Evolutionary conservation across 2,329 filamentous ascomycete species (phyloP).

Genomic region (Penicillium freii): DNA sequence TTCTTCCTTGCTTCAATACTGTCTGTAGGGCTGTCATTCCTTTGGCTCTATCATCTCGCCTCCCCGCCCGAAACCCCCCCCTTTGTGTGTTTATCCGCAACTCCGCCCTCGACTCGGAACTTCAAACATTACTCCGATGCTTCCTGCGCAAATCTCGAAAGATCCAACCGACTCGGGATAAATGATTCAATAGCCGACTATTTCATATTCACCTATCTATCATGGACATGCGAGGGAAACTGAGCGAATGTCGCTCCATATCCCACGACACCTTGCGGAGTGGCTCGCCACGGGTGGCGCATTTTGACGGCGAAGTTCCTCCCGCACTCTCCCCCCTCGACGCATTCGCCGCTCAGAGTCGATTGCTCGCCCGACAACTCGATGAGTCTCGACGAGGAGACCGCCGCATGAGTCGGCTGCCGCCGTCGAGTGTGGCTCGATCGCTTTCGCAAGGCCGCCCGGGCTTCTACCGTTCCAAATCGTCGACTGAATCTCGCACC

Average conservation of each 20-base stretch:
- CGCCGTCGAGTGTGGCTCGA: slow-evolving; percentile 77
- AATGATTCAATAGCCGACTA: slow-evolving; percentile 4
- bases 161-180: slow-evolving; percentile 12
- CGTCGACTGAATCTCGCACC: slow-evolving; percentile 53
- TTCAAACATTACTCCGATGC: slow-evolving; percentile 37
- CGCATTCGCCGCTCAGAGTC: slow-evolving; percentile 89
- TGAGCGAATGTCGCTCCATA: slow-evolving; percentile 60
- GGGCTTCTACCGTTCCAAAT: slow-evolving; percentile 76
- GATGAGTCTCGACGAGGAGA: slow-evolving; percentile 73
- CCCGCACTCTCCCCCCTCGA: slow-evolving; percentile 92
- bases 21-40: slow-evolving; percentile 28
- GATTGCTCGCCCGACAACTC: slow-evolving; percentile 80
- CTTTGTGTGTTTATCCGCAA: neutral
- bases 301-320: slow-evolving; percentile 72
- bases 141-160: slow-evolving; percentile 2
- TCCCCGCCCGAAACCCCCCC: slow-evolving; percentile 11
- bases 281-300: slow-evolving; percentile 68
- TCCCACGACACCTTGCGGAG: slow-evolving; percentile 55
- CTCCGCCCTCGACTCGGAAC: neutral
- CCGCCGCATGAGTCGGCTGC: slow-evolving; percentile 78
- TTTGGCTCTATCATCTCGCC: slow-evolving; percentile 19
- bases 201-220: neutral
- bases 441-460: slow-evolving; percentile 75
- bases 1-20: neutral
- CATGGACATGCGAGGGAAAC: slow-evolving; percentile 59